Evolutionary conservation across 83 land plant genomes (phyloP), one percentile per base, ranked within the genome.

Genomic region (Picea abies): DNA sequence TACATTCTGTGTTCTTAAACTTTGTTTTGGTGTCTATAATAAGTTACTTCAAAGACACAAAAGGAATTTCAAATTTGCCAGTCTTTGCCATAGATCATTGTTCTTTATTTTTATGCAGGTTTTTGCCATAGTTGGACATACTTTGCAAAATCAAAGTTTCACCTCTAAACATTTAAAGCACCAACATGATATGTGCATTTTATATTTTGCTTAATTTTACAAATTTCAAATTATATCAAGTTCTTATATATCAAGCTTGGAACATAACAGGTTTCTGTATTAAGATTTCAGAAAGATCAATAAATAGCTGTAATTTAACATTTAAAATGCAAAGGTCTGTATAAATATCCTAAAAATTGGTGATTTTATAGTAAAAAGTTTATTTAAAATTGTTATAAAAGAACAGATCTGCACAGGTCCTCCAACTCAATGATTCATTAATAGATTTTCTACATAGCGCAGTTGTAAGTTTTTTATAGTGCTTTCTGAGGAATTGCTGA

Each of bases 171-270:
- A 1, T 76, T 35, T 26, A 16, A 14, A 25, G 47, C 15, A 14
- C 56, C 3, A 73, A 73, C 12, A 22, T 73, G 77, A n/a, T 25
- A 73, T 25, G 77, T 15, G 22, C 26, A 47, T 73, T 73, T 22
- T 39, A 22, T 3, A 2, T 3, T 23, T 39, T 73, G 22, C 16
- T 41, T 47, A 20, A 8, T 73, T 73, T 73, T 4, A 44, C n/a
- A 73, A 41, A 39, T 1, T 73, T 73, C 77, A 73, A 73, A 73
- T 44, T 44, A 44, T 73, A 73, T 41, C 29, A 73, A n/a, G 77
- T 4, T 22, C 12, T 73, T 44, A 73, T 47, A 73, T n/a, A 9
- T 23, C 26, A 73, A 73, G 56, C 52, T 73, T 4, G 47, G 11
- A n/a, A 14, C 3, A 47, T 47, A 22, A n/a, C 15, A 22, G n/a